Percentiles rank a stretch among this genome's conserved stretches.
These are phyloP conservation scores for Naganishia randhawae DNA, from an alignment of 768 basidiomycete species.

Conservation along the genomic window DNA sequence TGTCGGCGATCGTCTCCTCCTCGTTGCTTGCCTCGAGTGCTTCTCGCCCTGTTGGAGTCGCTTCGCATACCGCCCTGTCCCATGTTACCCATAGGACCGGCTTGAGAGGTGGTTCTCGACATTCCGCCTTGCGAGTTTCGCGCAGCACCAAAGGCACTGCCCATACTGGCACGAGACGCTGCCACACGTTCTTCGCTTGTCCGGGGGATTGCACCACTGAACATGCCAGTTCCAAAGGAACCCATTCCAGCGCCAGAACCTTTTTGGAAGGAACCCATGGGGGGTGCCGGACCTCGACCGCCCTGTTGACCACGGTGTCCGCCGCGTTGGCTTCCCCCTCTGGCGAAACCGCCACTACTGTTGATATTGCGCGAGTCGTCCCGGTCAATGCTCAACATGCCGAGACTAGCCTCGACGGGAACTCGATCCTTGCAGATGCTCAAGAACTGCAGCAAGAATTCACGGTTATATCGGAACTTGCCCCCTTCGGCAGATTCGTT, in stretches of 20 bases:
- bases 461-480: constrained; percentile 95
- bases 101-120: constrained; percentile 61
- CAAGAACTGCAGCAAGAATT: constrained; percentile 98
- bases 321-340: constrained; percentile 58
- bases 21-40: constrained; percentile 80
- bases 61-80: constrained; percentile 36
- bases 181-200: constrained; percentile 41
- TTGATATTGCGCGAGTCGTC: constrained; percentile 49
- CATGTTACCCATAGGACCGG: constrained; percentile 48
- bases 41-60: constrained; percentile 56
- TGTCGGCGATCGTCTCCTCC: constrained; percentile 57
- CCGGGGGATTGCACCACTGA: constrained; percentile 40
- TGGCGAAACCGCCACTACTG: constrained; percentile 52
- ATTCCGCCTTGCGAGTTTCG: constrained; percentile 52
- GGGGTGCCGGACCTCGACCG: constrained; percentile 58
- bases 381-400: constrained; percentile 84
- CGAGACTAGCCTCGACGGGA: constrained; percentile 78
- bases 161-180: constrained; percentile 35
- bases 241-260: constrained; percentile 56
- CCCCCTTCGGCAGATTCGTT: constrained; percentile 78
- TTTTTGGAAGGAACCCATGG: constrained; percentile 24
- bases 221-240: constrained; percentile 35
- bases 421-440: constrained; percentile 90
- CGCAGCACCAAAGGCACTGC: constrained; percentile 36
- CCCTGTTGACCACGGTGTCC: constrained; percentile 44